Evolutionary conservation across 305 asterid species (phyloP).

Genomic region (Striga hermonthica): DNA sequence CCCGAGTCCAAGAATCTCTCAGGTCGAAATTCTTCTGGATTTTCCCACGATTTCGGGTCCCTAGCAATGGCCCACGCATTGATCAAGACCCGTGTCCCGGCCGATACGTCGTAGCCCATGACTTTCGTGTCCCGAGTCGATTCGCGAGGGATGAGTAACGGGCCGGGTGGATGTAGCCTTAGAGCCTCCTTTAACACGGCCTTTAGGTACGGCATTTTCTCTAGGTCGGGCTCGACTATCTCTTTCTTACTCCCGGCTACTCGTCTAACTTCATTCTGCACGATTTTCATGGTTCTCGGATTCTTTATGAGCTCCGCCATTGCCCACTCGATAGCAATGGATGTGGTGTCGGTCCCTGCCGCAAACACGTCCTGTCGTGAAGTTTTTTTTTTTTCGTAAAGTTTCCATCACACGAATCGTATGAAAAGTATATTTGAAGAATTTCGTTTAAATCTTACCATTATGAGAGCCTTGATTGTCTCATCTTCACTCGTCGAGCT

Average conservation of each 20-base stretch:
- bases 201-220: constrained; percentile 39
- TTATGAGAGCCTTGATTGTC: constrained; percentile 30
- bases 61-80: constrained; percentile 43
- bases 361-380: constrained; percentile 36
- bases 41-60: constrained; percentile 42
- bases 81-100: constrained; percentile 38
- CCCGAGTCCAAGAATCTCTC: constrained; percentile 38
- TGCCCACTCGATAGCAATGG: constrained; percentile 36
- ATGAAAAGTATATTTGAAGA: too few species aligned
- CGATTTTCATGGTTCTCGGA: constrained; percentile 30
- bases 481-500: constrained; percentile 23
- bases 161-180: constrained; percentile 38
- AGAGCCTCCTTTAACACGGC: constrained; percentile 49
- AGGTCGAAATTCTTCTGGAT: constrained; percentile 38
- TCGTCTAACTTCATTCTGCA: constrained; percentile 33
- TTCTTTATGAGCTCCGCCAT: constrained; percentile 36
- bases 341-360: constrained; percentile 43
- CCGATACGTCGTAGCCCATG: constrained; percentile 34
- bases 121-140: constrained; percentile 35
- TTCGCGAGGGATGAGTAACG: constrained; percentile 33
- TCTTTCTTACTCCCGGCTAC: constrained; percentile 23
- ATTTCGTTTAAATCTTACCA: constrained; percentile 16
- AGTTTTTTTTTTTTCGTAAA: not conserved
- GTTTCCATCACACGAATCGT: not conserved
- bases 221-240: constrained; percentile 33